Base-by-base conservation (phyloP, 2,329 filamentous ascomycete species). In the Penicillium sp. region DNA sequence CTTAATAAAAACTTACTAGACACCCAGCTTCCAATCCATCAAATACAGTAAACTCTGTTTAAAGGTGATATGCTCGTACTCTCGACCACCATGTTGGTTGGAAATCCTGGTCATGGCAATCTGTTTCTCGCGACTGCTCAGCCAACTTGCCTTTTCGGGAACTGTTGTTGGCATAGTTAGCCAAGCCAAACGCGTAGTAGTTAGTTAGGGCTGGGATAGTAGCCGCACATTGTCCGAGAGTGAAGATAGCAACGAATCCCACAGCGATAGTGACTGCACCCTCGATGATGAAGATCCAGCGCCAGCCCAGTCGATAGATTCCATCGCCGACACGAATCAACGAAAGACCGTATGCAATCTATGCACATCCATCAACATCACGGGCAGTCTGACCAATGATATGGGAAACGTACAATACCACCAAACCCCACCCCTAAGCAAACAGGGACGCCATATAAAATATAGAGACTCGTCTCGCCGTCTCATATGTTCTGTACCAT, bases 241-340 rank as follows among this genome's bases (percentile, higher is more conserved):
- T 51, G 29, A 51, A 51, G 21, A 51, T 31, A 13, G 49, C 23
- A n/a, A 51, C 7, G 29, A 51, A 31, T 13, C 49, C 49, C 9
- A 13, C 26, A 19, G 29, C 49, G 6, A 35, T 19, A 2, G 49
- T 51, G 26, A 51, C 17, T 51, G 49, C 23, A 19, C 49, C 49
- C 13, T 51, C 49, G 23, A 51, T 51, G 1, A 51, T 35, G 23
- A 30, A 51, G 49, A 35, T 51, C 49, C 49, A 51, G 8, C 49
- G 26, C 49, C 49, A 51, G 29, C 49, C 49, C 11, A 35, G 26
- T 51, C 49, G 49, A n/a, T 51, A 51, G 21, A 51, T 51, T 19
- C 29, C 49, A 8, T 51, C 49, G 6, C 49, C 49, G 5, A n/a
- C 49, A n/a, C 49, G 49, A 35, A 51, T 51, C 26, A 51, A n/a